Base-by-base conservation (phyloP, 106 monocot genomes). In the Dioscorea dumetorum region DNA sequence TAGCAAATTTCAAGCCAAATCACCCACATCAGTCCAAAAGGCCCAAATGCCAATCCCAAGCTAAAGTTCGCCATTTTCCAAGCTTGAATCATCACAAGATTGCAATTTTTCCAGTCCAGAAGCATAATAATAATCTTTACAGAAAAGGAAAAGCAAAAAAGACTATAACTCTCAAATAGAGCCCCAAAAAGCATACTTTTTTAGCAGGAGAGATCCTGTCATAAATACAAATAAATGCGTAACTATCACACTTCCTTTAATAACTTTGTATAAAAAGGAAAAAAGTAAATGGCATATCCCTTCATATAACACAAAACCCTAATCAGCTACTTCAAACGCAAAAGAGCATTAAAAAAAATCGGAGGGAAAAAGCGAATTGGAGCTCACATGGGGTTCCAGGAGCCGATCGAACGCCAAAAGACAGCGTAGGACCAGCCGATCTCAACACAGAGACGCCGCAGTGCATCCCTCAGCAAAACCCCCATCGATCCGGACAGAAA, bases 371-470 rank as follows among this genome's bases (percentile, higher is more conserved):
- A 20, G 24, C 19, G 21, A 24, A 48, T 50, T 61, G 8, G 48
- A 33, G 41, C 86, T 86, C 68, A 90, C 90, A 76, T 81, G 16
- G 63, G 83, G 19, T 71, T 73, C 33, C 31, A 62, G 32, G 28
- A 22, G 17, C 78, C 73, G 54, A 85, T 70, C 49, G 75, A 66
- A 50, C 70, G 77, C 92, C 92, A 92, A 60, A 85, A 83, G n/a
- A 92, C 88, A 3, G 92, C 92, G 61, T 92, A 92, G 3, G 88
- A 88, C 92, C 92, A 92, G 22, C 92, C 92, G 51, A 81, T 70
- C 81, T 88, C 88, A 18, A 63, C 76, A 73, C 92, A 88, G 50
- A 92, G 80, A 16, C 88, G 75, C 76, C 78, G 34, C 51, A 92
- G 78, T 19, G 68, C 68, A 3, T 79, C 88, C 66, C 64, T 76